Base-by-base conservation (phyloP, 1,139 yeast species). In the Chernovozyma aurita region DNA sequence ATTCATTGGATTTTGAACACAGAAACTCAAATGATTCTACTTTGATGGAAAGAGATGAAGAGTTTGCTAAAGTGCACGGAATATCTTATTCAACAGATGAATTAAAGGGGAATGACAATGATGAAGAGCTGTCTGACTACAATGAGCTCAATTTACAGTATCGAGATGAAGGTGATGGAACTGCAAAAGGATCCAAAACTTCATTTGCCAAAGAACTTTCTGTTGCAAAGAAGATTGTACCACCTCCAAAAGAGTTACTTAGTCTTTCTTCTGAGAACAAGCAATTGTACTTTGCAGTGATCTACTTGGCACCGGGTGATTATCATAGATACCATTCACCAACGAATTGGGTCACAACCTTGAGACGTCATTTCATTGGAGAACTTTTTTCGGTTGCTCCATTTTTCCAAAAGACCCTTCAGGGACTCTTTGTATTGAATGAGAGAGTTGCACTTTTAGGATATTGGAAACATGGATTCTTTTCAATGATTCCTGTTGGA, bases 401-500 rank as follows among this genome's bases (percentile, higher is more conserved):
- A 5, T 92, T 85, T 59, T 88, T 94, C 66, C 98, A 92, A 60
- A 76, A 76, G 49, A 80, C 95, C 13, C 73, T 94, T 39, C 83
- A 84, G 42, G 94, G 95, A 28, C 72, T 94, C 45, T 92, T 94
- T 56, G 88, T 90, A 6, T 68, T 94, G 49, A 94, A 94, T 57
- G 99, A 94, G 63, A 76, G 99, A 50, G 98, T 94, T 7, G 95
- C 97, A 0, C 67, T 94, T 34, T 73, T 94, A 42, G 99, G 99
- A 2, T 81, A 86, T 52, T 94, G 98, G 97, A 85, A 85, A 55
- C 76, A 92, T 58, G 99, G 99, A 0, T 94, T 94, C 55, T 92
- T 92, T 65, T 84, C 95, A 44, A 94, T 94, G 99, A 90, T 95
- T 2, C 97, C 98, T 0, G 98, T 94, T 9, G 99, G 99, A 18